Percentiles rank a stretch among this genome's conserved stretches.
Conservation (phyloP, 164 flowering plant genomes). For the Chimonanthus salicifolius region DNA sequence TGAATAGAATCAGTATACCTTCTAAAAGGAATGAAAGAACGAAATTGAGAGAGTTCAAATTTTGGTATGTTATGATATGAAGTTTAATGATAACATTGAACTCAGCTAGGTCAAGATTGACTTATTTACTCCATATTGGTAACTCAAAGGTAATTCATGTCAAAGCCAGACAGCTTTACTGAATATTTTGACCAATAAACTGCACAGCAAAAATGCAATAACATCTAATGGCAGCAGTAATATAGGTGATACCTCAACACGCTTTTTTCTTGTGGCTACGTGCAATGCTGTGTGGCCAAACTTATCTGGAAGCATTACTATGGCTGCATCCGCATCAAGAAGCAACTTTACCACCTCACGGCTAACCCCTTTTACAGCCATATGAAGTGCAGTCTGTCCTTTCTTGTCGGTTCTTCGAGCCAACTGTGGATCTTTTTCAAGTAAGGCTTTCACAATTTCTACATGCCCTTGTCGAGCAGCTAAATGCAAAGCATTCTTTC, state of each 20-base stretch:
- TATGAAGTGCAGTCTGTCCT: slow-evolving; percentile 82
- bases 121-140: no score
- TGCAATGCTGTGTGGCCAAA: slow-evolving; percentile 76
- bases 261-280: slow-evolving; percentile 80
- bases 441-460: slow-evolving; percentile 63
- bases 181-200: no score
- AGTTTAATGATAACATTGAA: no score
- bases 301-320: slow-evolving; percentile 89
- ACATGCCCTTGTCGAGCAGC: slow-evolving; percentile 73
- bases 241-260: slow-evolving; percentile 54
- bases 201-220: no score
- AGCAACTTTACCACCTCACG: slow-evolving; percentile 68
- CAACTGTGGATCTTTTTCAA: slow-evolving; percentile 63
- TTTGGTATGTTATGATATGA: no score
- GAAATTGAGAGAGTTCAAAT: no score
- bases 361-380: slow-evolving; percentile 82
- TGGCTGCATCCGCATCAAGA: slow-evolving; percentile 75
- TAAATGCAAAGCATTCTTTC: slow-evolving; percentile 79
- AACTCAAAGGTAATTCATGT: no score
- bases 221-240: no score
- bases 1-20: no score
- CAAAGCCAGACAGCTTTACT: no score
- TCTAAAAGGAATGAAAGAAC: no score
- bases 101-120: no score
- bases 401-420: slow-evolving; percentile 83